These are phyloP conservation scores for Nemania serpens DNA, from an alignment of 2,329 filamentous ascomycete species.

Conservation along the genomic window DNA sequence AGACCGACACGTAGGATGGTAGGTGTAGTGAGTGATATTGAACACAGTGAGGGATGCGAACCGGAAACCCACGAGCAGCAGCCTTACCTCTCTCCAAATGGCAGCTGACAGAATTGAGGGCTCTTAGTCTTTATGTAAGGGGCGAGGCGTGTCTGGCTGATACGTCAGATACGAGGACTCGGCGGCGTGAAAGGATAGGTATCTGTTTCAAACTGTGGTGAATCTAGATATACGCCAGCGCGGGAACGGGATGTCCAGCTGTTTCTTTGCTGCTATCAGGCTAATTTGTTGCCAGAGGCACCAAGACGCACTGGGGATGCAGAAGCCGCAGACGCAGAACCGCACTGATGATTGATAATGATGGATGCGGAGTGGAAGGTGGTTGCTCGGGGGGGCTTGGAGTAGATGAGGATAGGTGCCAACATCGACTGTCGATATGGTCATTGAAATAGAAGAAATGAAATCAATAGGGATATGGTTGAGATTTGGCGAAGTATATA, in stretches of 20 bases:
- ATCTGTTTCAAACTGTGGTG: not conserved
- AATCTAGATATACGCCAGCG: not conserved
- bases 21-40: too few species aligned
- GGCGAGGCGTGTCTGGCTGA: not conserved
- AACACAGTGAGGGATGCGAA: too few species aligned
- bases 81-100: too few species aligned
- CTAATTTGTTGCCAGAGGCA: not conserved
- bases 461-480: too few species aligned
- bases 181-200: too few species aligned
- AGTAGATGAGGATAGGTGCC: not conserved
- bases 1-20: not conserved
- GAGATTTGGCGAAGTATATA: too few species aligned
- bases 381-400: not conserved
- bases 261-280: not conserved
- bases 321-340: not conserved
- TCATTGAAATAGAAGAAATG: not conserved
- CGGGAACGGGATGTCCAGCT: not conserved
- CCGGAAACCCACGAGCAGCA: too few species aligned
- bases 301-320: not conserved
- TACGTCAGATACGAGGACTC: not conserved
- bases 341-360: too few species aligned
- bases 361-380: not conserved
- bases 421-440: not conserved
- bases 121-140: not conserved
- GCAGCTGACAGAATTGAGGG: not conserved